These are phyloP conservation scores for Ammopiptanthus mongolicus DNA, from an alignment of 306 rosid species.

Conservation along the genomic window DNA sequence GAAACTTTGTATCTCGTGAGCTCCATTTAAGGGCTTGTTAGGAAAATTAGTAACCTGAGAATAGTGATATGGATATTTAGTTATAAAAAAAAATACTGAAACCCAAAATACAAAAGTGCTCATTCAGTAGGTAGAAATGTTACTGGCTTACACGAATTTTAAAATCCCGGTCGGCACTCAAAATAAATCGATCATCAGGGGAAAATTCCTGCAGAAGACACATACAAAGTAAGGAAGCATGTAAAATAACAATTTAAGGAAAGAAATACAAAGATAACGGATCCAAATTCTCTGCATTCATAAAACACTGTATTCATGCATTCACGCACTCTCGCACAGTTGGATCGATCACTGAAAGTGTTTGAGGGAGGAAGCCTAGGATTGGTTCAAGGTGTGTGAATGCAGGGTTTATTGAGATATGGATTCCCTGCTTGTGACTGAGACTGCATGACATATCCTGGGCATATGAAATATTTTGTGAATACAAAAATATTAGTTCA, in stretches of 20 bases:
- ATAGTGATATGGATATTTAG: constrained; percentile 11
- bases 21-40: constrained; percentile 63
- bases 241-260: not conserved
- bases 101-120: not conserved
- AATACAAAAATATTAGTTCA: too few species aligned
- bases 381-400: too few species aligned
- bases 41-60: constrained; percentile 68
- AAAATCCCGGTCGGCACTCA: constrained; percentile 90
- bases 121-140: not conserved
- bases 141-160: constrained; percentile 83
- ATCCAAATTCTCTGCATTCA: too few species aligned
- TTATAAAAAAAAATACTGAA: not conserved
- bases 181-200: constrained; percentile 58
- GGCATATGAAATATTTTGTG: too few species aligned
- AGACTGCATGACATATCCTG: too few species aligned
- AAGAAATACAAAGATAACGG: too few species aligned
- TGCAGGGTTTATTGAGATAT: too few species aligned
- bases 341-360: too few species aligned
- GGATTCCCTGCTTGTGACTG: too few species aligned
- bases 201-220: constrained; percentile 68
- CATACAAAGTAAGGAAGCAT: not conserved
- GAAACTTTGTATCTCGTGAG: constrained; percentile 84
- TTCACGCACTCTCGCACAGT: too few species aligned
- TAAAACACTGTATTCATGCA: too few species aligned
- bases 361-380: too few species aligned